phyloP scores from a whole-genome alignment of 176 grass and related monocot genomes.

The Panicum miliaceum region DNA sequence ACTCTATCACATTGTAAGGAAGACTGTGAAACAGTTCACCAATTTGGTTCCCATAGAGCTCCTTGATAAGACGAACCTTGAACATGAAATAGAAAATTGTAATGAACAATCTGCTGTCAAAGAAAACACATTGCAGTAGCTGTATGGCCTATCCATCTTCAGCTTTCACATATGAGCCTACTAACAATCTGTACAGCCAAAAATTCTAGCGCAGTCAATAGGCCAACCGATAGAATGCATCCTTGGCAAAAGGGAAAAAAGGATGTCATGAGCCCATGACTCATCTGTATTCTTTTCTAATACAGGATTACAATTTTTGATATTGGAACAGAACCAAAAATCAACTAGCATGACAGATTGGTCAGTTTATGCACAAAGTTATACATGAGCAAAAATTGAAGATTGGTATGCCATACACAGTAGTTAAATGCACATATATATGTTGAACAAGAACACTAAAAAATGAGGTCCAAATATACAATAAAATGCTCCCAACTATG shows the following conservation, averaged over 20 bases:
- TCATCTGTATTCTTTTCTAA: neutral
- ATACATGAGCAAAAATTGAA: neutral
- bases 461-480: neutral
- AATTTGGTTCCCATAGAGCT: slow-evolving; percentile 93
- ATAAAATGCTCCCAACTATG: neutral
- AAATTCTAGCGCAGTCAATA: neutral
- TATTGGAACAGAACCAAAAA: slow-evolving; percentile 1
- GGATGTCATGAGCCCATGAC: neutral
- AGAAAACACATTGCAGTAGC: neutral
- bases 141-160: neutral
- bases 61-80: slow-evolving; percentile 93
- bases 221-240: neutral
- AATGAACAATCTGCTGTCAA: neutral
- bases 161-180: neutral
- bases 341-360: neutral
- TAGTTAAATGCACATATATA: neutral
- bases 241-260: neutral
- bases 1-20: slow-evolving; percentile 89
- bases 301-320: neutral
- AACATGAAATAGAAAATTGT: slow-evolving; percentile 44
- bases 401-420: neutral
- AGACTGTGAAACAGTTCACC: slow-evolving; percentile 79
- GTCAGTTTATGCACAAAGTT: neutral
- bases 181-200: neutral
- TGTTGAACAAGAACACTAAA: neutral